A percentile compares a stretch with the other conserved stretches of the same genome.
These are phyloP conservation scores for Phellinidium pouzarii DNA, from an alignment of 1,284 basidiomycete genomes.

Conservation along the genomic window DNA sequence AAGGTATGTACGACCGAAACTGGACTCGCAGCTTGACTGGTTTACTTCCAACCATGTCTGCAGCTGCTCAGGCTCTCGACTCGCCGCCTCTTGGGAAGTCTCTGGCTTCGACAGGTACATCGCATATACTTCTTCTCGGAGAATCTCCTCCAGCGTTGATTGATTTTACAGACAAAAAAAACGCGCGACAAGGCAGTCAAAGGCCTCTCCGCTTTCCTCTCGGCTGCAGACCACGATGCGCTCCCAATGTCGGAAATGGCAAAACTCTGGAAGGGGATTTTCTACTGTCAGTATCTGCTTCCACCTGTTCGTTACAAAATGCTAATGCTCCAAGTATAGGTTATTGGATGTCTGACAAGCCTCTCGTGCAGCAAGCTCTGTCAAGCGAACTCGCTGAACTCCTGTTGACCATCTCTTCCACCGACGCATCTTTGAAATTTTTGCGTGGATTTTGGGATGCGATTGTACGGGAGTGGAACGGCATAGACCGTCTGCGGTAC, in stretches of 20 bases:
- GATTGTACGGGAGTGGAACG: slow-evolving; percentile 86
- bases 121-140: background rate
- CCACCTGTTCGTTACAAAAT: background rate
- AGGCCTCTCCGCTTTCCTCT: slow-evolving; percentile 70
- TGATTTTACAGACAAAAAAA: slow-evolving; percentile 63
- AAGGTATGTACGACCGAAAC: background rate
- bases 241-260: slow-evolving; percentile 74
- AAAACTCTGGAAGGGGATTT: slow-evolving; percentile 96
- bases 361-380: slow-evolving; percentile 89
- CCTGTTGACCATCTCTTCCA: slow-evolving; percentile 59
- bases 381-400: slow-evolving; percentile 83
- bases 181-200: slow-evolving; percentile 85
- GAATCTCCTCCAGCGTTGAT: slow-evolving; percentile 21
- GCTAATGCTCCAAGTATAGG: slow-evolving; percentile 38
- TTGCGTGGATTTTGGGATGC: slow-evolving; percentile 88
- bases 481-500: slow-evolving; percentile 85
- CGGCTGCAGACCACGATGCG: slow-evolving; percentile 48
- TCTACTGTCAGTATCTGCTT: slow-evolving; percentile 70
- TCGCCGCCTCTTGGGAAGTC: slow-evolving; percentile 77
- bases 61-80: slow-evolving; percentile 21
- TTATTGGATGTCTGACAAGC: slow-evolving; percentile 99
- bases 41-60: too few species aligned
- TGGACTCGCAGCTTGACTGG: background rate
- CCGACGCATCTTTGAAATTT: slow-evolving; percentile 64
- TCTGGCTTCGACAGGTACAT: slow-evolving; percentile 81